phyloP scores from a whole-genome alignment of 805 yeast species.

The Ogataea sp. region DNA sequence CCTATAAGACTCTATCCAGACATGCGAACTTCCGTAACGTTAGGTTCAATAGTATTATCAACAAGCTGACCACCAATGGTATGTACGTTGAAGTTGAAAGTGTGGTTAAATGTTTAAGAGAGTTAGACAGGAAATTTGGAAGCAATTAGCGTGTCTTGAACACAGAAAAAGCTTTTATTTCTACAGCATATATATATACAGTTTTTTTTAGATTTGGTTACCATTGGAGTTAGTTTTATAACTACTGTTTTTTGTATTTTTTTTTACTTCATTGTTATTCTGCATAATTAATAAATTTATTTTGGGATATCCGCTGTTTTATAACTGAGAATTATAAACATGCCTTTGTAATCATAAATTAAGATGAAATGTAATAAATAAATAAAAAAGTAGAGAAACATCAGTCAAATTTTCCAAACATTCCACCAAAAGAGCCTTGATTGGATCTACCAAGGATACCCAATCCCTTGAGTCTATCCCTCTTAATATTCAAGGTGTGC shows the following conservation, averaged over 20 bases:
- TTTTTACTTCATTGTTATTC: no score
- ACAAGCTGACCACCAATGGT: slow-evolving; percentile 70
- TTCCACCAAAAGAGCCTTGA: neutral
- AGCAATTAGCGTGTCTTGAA: no score
- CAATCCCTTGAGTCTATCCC: neutral
- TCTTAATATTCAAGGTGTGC: neutral
- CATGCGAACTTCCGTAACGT: slow-evolving; percentile 71
- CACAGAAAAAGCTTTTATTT: no score
- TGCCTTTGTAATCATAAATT: neutral
- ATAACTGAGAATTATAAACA: no score
- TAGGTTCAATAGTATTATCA: slow-evolving; percentile 67
- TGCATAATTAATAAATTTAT: no score
- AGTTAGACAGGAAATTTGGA: slow-evolving; percentile 60
- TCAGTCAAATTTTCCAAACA: neutral
- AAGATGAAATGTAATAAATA: neutral
- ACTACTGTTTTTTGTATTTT: neutral
- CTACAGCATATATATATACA: no score
- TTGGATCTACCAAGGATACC: neutral
- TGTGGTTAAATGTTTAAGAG: slow-evolving; percentile 77
- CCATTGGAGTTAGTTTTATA: no score
- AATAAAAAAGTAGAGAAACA: neutral
- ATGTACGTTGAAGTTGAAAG: slow-evolving; percentile 90
- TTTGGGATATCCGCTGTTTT: no score
- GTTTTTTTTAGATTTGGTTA: no score
- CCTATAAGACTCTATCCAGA: slow-evolving; percentile 77